A percentile compares a stretch with the other conserved stretches of the same genome.
Conservation (phyloP, 352 stramenopile species). For the Pythium apleroticum region DNA sequence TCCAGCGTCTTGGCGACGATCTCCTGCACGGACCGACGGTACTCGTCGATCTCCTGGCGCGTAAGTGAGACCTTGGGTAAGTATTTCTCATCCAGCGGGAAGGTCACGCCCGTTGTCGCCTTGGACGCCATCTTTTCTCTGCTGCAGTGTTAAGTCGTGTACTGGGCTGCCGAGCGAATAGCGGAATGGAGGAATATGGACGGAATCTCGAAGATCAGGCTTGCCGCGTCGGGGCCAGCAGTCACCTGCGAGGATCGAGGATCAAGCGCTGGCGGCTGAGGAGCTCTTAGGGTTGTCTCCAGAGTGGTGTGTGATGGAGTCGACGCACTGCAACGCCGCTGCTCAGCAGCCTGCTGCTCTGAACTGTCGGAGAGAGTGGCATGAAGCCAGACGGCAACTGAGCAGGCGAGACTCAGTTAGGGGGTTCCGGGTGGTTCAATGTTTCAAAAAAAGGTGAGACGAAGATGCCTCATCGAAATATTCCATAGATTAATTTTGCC, state of each 20-base stretch:
- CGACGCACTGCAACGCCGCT: not conserved
- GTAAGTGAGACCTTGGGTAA: slow-evolving; percentile 30
- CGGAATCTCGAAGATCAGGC: not conserved
- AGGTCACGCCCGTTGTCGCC: slow-evolving; percentile 17
- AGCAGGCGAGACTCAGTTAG: not conserved
- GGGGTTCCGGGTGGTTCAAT: not conserved
- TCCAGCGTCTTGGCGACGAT: slow-evolving; percentile 47
- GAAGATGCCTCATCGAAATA: not conserved
- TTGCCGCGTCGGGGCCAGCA: too few species aligned
- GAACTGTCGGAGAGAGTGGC: not conserved
- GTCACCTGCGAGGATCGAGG: not conserved
- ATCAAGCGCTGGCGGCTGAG: not conserved
- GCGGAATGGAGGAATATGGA: not conserved
- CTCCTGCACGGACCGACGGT: slow-evolving; percentile 34
- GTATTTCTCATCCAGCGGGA: slow-evolving; percentile 23
- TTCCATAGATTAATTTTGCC: not conserved
- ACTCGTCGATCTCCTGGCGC: slow-evolving; percentile 32
- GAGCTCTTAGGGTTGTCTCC: not conserved
- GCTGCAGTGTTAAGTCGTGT: not conserved
- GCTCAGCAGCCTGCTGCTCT: too few species aligned
- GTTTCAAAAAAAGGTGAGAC: not conserved
- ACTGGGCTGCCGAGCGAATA: not conserved
- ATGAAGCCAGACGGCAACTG: not conserved
- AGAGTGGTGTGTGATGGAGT: not conserved
- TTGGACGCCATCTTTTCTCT: not conserved